phyloP scores from a whole-genome alignment of 2,329 filamentous ascomycete genomes.

The Chrysosporium keratinophilum region DNA sequence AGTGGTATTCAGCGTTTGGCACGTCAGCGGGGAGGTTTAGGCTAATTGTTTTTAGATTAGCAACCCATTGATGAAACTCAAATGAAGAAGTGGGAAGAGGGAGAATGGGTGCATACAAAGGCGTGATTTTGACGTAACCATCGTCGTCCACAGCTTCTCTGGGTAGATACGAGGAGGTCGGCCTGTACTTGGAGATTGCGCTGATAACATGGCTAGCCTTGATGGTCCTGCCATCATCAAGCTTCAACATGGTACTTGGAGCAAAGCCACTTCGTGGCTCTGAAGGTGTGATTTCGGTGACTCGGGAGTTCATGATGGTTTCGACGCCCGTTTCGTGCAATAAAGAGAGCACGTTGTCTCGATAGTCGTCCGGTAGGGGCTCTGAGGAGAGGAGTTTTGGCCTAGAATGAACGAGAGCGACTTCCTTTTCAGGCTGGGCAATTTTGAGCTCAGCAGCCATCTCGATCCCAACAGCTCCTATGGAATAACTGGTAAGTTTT shows the following conservation, averaged over 20 bases:
- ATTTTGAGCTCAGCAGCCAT: slow-evolving; percentile 70
- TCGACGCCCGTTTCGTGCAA: slow-evolving; percentile 55
- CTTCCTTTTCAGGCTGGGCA: slow-evolving; percentile 51
- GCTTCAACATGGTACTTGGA: slow-evolving; percentile 39
- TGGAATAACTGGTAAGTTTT: slow-evolving; percentile 3
- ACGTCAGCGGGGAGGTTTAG: slow-evolving; percentile 44
- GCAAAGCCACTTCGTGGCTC: slow-evolving; percentile 37
- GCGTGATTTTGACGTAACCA: slow-evolving; percentile 52
- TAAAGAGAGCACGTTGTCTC: slow-evolving; percentile 49
- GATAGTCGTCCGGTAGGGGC: slow-evolving; percentile 58
- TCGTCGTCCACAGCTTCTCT: slow-evolving; percentile 46
- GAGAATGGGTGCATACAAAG: slow-evolving; percentile 38
- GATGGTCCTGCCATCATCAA: slow-evolving; percentile 50
- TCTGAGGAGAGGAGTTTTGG: slow-evolving; percentile 62
- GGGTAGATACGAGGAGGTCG: slow-evolving; percentile 54
- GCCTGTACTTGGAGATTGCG: slow-evolving; percentile 52
- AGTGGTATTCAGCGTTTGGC: slow-evolving; percentile 51
- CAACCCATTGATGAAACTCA: neutral
- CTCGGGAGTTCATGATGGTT: slow-evolving; percentile 51
- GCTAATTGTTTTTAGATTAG: slow-evolving; percentile 23
- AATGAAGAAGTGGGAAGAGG: too few species aligned
- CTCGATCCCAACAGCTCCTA: slow-evolving; percentile 67
- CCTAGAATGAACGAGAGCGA: slow-evolving; percentile 67
- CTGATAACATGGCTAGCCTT: slow-evolving; percentile 55
- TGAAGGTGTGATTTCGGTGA: slow-evolving; percentile 31